Evolutionary conservation across 2,329 filamentous ascomycete genomes (phyloP).

Genomic region (Tolypocladium paradoxum): DNA sequence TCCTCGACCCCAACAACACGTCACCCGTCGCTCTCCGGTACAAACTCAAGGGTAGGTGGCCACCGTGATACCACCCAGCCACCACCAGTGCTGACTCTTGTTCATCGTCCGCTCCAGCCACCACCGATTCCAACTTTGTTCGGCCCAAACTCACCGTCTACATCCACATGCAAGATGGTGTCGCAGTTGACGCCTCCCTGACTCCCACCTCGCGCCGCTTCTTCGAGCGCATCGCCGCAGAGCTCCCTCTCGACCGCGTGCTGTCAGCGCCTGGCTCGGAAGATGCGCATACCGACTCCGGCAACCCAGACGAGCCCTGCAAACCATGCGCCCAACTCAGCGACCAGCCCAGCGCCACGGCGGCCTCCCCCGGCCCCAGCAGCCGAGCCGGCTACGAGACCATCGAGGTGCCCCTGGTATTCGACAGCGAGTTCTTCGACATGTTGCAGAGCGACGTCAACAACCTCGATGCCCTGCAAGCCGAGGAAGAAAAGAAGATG

Average conservation of each 20-base stretch:
- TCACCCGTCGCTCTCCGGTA: slow-evolving; percentile 41
- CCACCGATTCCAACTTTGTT: slow-evolving; percentile 35
- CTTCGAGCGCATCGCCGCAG: slow-evolving; percentile 47
- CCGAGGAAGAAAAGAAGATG: slow-evolving; percentile 53
- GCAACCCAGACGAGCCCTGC: neutral
- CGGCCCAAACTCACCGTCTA: slow-evolving; percentile 61
- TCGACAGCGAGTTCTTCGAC: slow-evolving; percentile 71
- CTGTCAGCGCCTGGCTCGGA: neutral
- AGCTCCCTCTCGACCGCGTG: slow-evolving; percentile 16
- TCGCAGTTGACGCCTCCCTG: slow-evolving; percentile 57
- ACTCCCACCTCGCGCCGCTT: slow-evolving; percentile 54
- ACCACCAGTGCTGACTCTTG: neutral
- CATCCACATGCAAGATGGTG: slow-evolving; percentile 54
- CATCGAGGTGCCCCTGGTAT: slow-evolving; percentile 66
- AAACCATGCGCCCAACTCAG: neutral
- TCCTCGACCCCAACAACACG: slow-evolving; percentile 43
- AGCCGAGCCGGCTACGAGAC: slow-evolving; percentile 15
- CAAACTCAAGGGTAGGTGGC: slow-evolving; percentile 36
- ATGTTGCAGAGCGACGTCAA: slow-evolving; percentile 62
- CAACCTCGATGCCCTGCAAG: slow-evolving; percentile 57
- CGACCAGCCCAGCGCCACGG: neutral
- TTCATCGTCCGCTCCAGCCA: slow-evolving; percentile 13
- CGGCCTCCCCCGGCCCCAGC: neutral
- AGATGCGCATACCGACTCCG: slow-evolving; percentile 3
- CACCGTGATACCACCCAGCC: neutral